phyloP scores from a whole-genome alignment of 192 early-diverging fungal species.

The Backusella circina region DNA sequence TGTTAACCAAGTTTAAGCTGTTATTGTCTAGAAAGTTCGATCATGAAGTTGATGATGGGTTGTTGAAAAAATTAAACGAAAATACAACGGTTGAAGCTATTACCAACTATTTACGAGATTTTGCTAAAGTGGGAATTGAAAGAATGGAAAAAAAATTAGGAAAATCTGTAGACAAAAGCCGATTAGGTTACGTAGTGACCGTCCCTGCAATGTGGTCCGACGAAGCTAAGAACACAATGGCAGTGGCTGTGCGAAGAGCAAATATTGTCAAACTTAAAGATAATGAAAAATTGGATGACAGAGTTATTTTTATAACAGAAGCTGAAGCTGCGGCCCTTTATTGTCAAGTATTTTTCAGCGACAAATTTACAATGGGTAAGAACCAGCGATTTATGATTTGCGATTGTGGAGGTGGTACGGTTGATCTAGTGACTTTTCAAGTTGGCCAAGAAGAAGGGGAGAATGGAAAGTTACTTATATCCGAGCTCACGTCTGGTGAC shows the following conservation, averaged over 20 bases:
- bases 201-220: constrained; percentile 54
- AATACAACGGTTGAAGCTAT: constrained; percentile 37
- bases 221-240: constrained; percentile 49
- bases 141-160: constrained; percentile 36
- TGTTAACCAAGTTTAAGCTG: constrained; percentile 11
- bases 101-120: constrained; percentile 41
- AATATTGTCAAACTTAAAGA: constrained; percentile 29
- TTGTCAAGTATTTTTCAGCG: constrained; percentile 39
- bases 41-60: background rate
- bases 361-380: constrained; percentile 29
- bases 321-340: constrained; percentile 56
- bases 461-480: constrained; percentile 18
- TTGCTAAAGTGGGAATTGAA: constrained; percentile 39
- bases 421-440: constrained; percentile 50
- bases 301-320: constrained; percentile 43
- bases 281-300: constrained; percentile 12
- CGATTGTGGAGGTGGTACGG: constrained; percentile 52
- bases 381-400: constrained; percentile 46
- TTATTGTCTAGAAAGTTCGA: background rate
- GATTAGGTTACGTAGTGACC: constrained; percentile 38
- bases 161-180: constrained; percentile 32
- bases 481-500: constrained; percentile 50
- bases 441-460: constrained; percentile 8
- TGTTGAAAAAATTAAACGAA: background rate
- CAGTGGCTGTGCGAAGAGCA: constrained; percentile 46